Evolutionary conservation across 352 stramenopile species (phyloP), one percentile per base, ranked within the genome.

Genomic region (Phytopythium ostracodes): DNA sequence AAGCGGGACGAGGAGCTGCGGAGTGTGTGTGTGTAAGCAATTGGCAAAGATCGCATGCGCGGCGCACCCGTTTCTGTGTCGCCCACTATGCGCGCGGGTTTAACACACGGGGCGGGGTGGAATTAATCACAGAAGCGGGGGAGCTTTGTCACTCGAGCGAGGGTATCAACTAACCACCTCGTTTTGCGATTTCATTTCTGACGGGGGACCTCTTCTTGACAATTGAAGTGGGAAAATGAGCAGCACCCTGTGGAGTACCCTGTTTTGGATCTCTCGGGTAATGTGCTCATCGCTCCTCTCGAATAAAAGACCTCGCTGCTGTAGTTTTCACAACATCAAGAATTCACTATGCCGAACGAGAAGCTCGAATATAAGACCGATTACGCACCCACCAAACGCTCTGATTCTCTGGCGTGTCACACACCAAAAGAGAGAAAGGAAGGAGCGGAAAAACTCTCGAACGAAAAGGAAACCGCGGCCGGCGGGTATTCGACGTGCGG

Each of bases 341-440:
- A 4, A 25, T 14, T 47, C 18, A 47, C 18, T 47, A 47, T 47
- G 12, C 12, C 10, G 4, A n/a, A 25, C 22, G 22, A 7, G 17
- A 15, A 22, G 20, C 20, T 7, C 42, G n/a, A 47, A 15, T 47
- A 38, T 38, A n/a, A 44, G 18, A 20, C 7, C 42, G 46, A 22
- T 53, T 53, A 53, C 24, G 46, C 46, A 53, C 46, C 46, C 46
- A 53, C 46, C 46, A 51, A 18, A 50, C 43, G 1, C 43, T 50
- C 43, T 50, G 49, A 40, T 56, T 56, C 50, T 56, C 33, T 59
- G 20, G 53, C 53, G 53, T 59, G 53, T 59, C 53, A 59, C 53
- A 59, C 53, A 59, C 53, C 33, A 59, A 49, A 49, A 49, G 24
- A 9, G 24, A n/a, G 43, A 49, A 24, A 33, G 29, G 29, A 33